These are phyloP conservation scores for Botrytis cinerea DNA, from an alignment of 2,329 filamentous ascomycete species.

Conservation along the genomic window DNA sequence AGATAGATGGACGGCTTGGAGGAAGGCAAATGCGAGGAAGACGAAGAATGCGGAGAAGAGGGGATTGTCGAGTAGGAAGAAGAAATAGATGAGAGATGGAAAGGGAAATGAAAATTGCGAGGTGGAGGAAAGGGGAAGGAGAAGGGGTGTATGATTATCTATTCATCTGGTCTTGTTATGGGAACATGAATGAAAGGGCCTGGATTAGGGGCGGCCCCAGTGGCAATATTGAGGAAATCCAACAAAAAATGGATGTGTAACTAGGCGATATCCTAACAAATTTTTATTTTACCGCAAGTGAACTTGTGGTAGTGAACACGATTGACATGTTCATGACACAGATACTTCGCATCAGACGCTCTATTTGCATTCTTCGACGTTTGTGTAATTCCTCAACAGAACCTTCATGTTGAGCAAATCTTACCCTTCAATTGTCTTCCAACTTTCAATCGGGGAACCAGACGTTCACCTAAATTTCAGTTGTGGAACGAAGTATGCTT, in stretches of 20 bases:
- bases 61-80: conserved; percentile 49
- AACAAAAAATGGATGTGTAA: not conserved
- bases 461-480: not conserved
- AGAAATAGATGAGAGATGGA: conserved; percentile 20
- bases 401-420: not conserved
- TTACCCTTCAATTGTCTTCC: too few species aligned
- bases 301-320: not conserved
- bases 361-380: not conserved
- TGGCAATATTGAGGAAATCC: not conserved
- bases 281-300: not conserved
- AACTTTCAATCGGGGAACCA: not conserved
- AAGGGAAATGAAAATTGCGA: not conserved
- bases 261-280: conserved; percentile 5
- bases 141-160: conserved; percentile 5
- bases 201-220: not conserved
- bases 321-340: not conserved
- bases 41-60: conserved; percentile 55
- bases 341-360: not conserved
- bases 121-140: not conserved
- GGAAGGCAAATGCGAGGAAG: conserved; percentile 55
- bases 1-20: conserved; percentile 63
- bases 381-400: not conserved
- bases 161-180: conserved; percentile 3
- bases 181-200: not conserved
- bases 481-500: not conserved